These are phyloP conservation scores for Pseudocohnilembus persalinus DNA, from an alignment of 169 alveolate genomes.

Conservation along the genomic window DNA sequence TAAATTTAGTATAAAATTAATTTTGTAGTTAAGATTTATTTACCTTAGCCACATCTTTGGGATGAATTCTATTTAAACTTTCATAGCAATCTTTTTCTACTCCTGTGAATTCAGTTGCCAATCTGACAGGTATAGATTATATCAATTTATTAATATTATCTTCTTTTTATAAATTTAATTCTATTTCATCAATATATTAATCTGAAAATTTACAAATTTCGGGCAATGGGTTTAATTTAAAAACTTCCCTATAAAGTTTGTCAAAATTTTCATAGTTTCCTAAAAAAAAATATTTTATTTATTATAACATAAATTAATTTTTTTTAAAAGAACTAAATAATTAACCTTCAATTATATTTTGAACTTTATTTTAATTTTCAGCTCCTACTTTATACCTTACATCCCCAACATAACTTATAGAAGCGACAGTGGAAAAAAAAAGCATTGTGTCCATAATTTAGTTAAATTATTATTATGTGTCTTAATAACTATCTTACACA, in stretches of 20 bases:
- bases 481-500: too few species aligned
- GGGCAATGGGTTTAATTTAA: background rate
- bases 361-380: conserved; percentile 39
- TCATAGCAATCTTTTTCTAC: conserved; percentile 1
- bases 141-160: background rate
- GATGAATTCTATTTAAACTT: conserved; percentile 1
- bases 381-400: conserved; percentile 38
- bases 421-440: conserved; percentile 14
- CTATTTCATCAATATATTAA: background rate
- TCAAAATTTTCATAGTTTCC: conserved; percentile 33
- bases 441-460: background rate
- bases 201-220: conserved; percentile 2
- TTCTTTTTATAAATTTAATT: background rate
- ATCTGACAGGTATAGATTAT: background rate
- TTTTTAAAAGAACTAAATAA: too few species aligned
- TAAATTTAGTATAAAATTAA: background rate
- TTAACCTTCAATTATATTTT: conserved; percentile 31
- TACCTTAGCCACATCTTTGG: background rate
- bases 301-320: too few species aligned
- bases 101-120: background rate
- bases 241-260: conserved; percentile 10
- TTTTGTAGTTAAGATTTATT: conserved; percentile 1
- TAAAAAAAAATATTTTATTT: too few species aligned
- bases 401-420: conserved; percentile 40
- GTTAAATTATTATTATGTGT: background rate